These are phyloP conservation scores for Hypericum androsaemum DNA, from an alignment of 345 rosid genomes.

Conservation along the genomic window DNA sequence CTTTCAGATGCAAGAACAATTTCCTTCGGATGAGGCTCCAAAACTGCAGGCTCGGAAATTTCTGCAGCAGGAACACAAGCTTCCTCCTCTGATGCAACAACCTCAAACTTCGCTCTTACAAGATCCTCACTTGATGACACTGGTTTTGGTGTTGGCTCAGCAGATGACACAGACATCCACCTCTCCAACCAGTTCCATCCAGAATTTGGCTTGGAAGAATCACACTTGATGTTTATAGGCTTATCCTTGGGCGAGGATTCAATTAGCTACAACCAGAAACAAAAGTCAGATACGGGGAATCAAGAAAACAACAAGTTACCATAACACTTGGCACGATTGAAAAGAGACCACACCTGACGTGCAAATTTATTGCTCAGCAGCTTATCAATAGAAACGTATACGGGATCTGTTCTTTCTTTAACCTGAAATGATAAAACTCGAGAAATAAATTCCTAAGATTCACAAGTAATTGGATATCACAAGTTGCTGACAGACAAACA, in stretches of 20 bases:
- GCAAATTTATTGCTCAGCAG: slow-evolving; percentile 76
- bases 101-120: slow-evolving; percentile 17
- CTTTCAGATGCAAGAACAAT: slow-evolving; percentile 20
- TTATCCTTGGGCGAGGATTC: slow-evolving; percentile 59
- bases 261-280: slow-evolving; percentile 50
- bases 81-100: slow-evolving; percentile 18
- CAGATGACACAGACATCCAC: slow-evolving; percentile 65
- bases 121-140: slow-evolving; percentile 24
- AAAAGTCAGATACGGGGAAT: slow-evolving; percentile 6
- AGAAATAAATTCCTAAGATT: too few relatives aligned
- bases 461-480: too few relatives aligned
- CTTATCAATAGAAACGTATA: slow-evolving; percentile 45
- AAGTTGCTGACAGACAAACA: too few relatives aligned
- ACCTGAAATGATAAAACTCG: slow-evolving; percentile 28
- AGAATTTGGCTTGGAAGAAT: slow-evolving; percentile 62
- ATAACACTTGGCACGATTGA: slow-evolving; percentile 1
- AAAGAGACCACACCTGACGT: slow-evolving; percentile 46
- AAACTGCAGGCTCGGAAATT: slow-evolving; percentile 22
- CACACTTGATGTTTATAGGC: slow-evolving; percentile 69
- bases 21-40: slow-evolving; percentile 19
- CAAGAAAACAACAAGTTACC: neutral
- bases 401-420: slow-evolving; percentile 23
- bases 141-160: slow-evolving; percentile 29
- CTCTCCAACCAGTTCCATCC: slow-evolving; percentile 97
- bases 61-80: slow-evolving; percentile 22